Conservation (phyloP, 257 asterid genomes). For the Primulina eburnea region DNA sequence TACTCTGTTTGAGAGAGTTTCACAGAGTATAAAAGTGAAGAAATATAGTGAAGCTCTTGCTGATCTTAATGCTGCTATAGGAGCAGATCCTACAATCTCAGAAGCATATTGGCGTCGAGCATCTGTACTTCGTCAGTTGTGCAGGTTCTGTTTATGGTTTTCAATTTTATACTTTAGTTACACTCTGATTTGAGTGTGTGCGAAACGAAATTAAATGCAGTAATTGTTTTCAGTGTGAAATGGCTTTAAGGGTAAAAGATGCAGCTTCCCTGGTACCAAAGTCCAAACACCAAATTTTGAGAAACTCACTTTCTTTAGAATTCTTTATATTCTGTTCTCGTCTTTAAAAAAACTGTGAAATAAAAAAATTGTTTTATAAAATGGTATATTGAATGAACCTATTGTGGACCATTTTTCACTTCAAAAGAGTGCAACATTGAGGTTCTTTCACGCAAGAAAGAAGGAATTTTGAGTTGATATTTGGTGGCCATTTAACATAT, state of each 20-base stretch:
- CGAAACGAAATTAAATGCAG: neutral
- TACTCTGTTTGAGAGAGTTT: conserved; percentile 69
- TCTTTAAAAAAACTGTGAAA: neutral
- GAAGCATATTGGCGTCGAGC: conserved; percentile 83
- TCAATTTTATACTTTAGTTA: conserved; percentile 11
- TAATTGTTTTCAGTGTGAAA: neutral
- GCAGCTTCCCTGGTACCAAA: neutral
- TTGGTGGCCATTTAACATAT: neutral
- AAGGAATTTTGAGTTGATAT: neutral
- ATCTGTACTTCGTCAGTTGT: conserved; percentile 71
- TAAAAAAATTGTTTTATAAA: too few species aligned
- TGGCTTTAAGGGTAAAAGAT: neutral
- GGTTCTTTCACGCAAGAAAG: conserved; percentile 5
- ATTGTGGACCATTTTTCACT: neutral
- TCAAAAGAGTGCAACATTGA: neutral
- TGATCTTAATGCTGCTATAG: conserved; percentile 82
- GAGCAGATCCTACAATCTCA: conserved; percentile 76
- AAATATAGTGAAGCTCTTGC: conserved; percentile 81
- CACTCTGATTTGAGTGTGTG: neutral
- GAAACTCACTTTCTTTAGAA: neutral
- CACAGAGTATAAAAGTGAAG: conserved; percentile 72
- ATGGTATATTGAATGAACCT: neutral
- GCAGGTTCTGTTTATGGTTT: conserved; percentile 51
- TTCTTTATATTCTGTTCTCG: neutral
- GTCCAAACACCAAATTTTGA: neutral